Conservation (phyloP, 345 rosid genomes). For the Eucalyptus pumila region DNA sequence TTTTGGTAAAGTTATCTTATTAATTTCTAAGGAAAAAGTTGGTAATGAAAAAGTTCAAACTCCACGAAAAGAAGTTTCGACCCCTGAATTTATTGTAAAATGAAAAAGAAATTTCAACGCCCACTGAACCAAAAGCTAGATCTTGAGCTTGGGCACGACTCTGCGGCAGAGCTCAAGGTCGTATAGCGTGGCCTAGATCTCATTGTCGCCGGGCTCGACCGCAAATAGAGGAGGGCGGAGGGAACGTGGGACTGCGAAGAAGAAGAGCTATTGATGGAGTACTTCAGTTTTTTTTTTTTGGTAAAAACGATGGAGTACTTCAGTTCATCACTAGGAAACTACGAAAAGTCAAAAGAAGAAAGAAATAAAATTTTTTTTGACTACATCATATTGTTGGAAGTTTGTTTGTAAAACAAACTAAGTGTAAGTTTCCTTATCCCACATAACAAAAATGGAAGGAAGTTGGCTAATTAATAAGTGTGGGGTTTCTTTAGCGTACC, state of each 20-base stretch:
- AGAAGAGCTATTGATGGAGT: background rate
- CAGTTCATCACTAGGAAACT: background rate
- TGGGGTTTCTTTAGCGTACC: rapidly evolving
- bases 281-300: no score
- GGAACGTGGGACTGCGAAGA: background rate
- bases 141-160: background rate
- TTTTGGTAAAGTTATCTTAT: background rate
- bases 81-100: background rate
- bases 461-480: no score
- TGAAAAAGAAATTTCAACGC: background rate
- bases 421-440: no score
- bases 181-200: background rate
- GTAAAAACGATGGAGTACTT: background rate
- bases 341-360: background rate
- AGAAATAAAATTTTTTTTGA: no score
- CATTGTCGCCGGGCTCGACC: background rate
- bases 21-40: background rate
- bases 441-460: rapidly evolving
- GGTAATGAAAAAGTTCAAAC: no score
- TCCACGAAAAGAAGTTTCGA: background rate
- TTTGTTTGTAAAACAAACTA: no score
- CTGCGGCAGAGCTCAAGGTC: background rate
- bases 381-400: no score
- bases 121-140: background rate
- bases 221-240: no score